phyloP scores from a whole-genome alignment of 148 eudicot genomes.

The Euryodendron excelsum region DNA sequence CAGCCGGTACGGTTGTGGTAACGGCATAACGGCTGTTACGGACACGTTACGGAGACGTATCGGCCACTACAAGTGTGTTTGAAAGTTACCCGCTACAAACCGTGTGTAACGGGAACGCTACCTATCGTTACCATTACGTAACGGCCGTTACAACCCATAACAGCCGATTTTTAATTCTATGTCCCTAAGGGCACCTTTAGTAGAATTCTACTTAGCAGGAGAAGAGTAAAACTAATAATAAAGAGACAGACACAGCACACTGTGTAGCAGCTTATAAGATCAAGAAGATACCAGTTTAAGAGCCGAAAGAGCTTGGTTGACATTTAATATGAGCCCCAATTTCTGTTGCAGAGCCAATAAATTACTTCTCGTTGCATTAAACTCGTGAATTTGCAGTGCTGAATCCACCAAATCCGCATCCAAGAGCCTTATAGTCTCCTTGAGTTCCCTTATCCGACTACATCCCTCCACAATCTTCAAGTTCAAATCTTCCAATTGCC shows the following conservation, averaged over 20 bases:
- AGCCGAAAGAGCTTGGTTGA: constrained; percentile 79
- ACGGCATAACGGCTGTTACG: too few species aligned
- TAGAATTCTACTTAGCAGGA: background rate
- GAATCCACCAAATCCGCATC: constrained; percentile 70
- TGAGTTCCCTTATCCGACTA: constrained; percentile 63
- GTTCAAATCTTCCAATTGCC: constrained; percentile 71
- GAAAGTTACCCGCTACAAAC: too few species aligned
- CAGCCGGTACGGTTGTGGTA: too few species aligned
- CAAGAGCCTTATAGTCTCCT: constrained; percentile 67
- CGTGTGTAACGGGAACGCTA: too few species aligned
- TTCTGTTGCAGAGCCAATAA: constrained; percentile 64
- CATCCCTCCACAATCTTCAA: constrained; percentile 76
- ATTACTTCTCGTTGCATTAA: constrained; percentile 49
- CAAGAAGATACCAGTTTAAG: constrained; percentile 54
- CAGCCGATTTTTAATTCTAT: too few species aligned
- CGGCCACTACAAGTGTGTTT: too few species aligned
- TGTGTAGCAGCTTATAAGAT: background rate
- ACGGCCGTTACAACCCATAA: too few species aligned
- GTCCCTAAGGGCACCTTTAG: background rate
- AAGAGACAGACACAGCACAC: too few species aligned
- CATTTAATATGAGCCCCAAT: constrained; percentile 65
- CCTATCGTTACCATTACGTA: too few species aligned
- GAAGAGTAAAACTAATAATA: background rate
- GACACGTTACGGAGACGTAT: too few species aligned
- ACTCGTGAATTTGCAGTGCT: constrained; percentile 57